These are phyloP conservation scores for Juglanconis juglandina DNA, from an alignment of 2,329 filamentous ascomycete species.

Conservation along the genomic window DNA sequence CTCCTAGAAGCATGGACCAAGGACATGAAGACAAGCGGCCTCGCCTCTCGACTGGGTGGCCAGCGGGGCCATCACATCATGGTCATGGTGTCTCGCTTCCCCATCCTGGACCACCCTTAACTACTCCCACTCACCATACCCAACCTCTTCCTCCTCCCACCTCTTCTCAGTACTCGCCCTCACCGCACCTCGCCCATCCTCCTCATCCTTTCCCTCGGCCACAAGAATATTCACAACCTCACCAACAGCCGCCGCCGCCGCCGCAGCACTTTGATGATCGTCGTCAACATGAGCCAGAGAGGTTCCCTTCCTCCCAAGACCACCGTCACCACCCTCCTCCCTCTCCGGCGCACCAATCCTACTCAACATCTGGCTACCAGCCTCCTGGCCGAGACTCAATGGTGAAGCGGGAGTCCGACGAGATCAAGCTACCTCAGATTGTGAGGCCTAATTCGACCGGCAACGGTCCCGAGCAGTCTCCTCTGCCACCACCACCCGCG, in stretches of 20 bases:
- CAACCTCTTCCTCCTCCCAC: slow-evolving; percentile 32
- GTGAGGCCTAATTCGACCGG: slow-evolving; percentile 53
- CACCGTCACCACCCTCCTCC: slow-evolving; percentile 38
- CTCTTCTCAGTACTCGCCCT: slow-evolving; percentile 32
- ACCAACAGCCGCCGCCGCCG: slow-evolving; percentile 14
- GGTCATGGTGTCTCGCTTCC: slow-evolving; percentile 45
- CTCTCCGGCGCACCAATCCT: slow-evolving; percentile 28
- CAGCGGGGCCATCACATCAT: slow-evolving; percentile 45
- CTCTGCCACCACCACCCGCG: slow-evolving; percentile 26
- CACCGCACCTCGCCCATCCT: slow-evolving; percentile 21
- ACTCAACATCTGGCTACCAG: slow-evolving; percentile 33
- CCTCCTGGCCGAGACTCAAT: slow-evolving; percentile 44
- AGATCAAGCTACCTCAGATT: slow-evolving; percentile 43
- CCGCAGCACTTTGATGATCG: slow-evolving; percentile 23
- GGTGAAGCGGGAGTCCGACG: slow-evolving; percentile 55
- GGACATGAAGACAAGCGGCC: slow-evolving; percentile 58
- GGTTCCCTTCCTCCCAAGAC: slow-evolving; percentile 53
- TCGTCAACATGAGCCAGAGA: slow-evolving; percentile 45
- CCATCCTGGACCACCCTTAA: slow-evolving; percentile 38
- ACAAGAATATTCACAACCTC: slow-evolving; percentile 33
- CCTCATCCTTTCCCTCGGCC: slow-evolving; percentile 36
- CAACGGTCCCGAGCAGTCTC: slow-evolving; percentile 34
- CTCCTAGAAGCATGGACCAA: slow-evolving; percentile 53
- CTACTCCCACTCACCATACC: slow-evolving; percentile 27
- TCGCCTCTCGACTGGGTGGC: slow-evolving; percentile 48